Evolutionary conservation across 495 filamentous ascomycete species (phyloP).

Genomic region (Aspergillus coremiiformis): DNA sequence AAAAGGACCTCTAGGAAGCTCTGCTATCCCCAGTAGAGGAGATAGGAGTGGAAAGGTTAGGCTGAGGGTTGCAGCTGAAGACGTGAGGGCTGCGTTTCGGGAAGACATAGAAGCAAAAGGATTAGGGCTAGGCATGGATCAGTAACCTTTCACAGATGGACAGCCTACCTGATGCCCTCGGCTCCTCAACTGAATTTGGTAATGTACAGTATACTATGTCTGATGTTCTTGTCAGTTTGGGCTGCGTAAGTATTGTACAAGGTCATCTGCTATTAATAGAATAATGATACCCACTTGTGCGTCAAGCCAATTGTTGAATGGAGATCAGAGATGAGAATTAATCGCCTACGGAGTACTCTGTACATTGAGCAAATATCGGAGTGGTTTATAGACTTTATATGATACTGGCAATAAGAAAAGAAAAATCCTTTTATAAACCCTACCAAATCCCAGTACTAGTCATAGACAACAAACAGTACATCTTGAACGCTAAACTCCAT

Average conservation of each 20-base stretch:
- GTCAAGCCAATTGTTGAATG: background rate
- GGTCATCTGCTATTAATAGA: background rate
- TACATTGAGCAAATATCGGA: background rate
- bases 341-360: no score
- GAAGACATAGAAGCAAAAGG: conserved; percentile 83
- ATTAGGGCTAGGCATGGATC: conserved; percentile 47
- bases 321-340: no score
- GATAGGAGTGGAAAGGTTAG: conserved; percentile 83
- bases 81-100: conserved; percentile 76
- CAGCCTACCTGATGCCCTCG: background rate
- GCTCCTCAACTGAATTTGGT: conserved; percentile 7
- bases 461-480: conserved; percentile 1
- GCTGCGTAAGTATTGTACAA: background rate
- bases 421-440: background rate
- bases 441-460: background rate
- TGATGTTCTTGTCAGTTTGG: background rate
- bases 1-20: conserved; percentile 26
- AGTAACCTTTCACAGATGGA: conserved; percentile 13
- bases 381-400: background rate
- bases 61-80: conserved; percentile 79
- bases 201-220: background rate
- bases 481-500: conserved; percentile 7
- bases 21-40: conserved; percentile 48
- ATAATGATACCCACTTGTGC: conserved; percentile 26
- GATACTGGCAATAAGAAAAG: background rate